Evolutionary conservation across 805 yeast genomes (phyloP).

Genomic region (Scheffersomyces stipitis): DNA sequence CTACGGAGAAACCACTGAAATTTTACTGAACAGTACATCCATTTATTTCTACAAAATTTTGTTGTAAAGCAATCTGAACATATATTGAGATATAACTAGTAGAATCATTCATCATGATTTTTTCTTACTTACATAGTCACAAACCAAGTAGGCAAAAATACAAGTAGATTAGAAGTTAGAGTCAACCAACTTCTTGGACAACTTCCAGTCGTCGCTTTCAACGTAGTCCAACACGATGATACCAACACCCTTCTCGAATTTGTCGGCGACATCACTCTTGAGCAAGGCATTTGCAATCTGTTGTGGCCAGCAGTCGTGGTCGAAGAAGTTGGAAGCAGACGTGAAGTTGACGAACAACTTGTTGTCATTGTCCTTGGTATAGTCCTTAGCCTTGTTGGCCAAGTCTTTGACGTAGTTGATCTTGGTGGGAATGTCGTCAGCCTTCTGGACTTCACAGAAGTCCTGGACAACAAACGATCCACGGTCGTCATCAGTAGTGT

Average conservation of each 20-base stretch:
- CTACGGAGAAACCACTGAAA: no score
- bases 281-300: constrained; percentile 56
- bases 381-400: constrained; percentile 51
- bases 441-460: constrained; percentile 60
- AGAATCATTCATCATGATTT: no score
- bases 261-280: constrained; percentile 43
- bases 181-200: constrained; percentile 50
- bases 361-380: constrained; percentile 44
- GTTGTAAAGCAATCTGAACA: no score
- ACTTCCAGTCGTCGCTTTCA: constrained; percentile 60
- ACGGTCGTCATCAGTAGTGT: constrained; percentile 64
- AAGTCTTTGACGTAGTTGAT: constrained; percentile 56
- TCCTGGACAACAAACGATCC: constrained; percentile 69
- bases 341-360: constrained; percentile 72
- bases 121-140: no score
- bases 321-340: constrained; percentile 70
- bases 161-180: constrained; percentile 47
- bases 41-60: no score
- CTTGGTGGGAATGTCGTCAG: constrained; percentile 56
- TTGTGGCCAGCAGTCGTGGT: constrained; percentile 73
- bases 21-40: no score
- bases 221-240: constrained; percentile 67
- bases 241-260: constrained; percentile 58
- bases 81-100: no score
- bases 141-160: no score